These are phyloP conservation scores for Pilatotrama ljubarskyi DNA, from an alignment of 768 basidiomycete species.

Conservation along the genomic window DNA sequence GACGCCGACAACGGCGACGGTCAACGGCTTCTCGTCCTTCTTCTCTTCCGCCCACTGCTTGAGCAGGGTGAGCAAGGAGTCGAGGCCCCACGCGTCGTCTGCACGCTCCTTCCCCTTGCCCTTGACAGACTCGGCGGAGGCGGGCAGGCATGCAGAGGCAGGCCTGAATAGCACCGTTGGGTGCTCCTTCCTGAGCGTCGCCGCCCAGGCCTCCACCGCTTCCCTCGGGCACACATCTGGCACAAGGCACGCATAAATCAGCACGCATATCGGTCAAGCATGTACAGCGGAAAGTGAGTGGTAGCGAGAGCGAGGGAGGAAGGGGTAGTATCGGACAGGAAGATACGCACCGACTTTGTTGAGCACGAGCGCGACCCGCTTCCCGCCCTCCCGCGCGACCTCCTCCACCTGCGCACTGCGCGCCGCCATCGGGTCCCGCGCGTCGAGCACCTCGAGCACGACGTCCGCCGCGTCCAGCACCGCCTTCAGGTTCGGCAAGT, in stretches of 20 bases:
- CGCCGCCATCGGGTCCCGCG: constrained; percentile 75
- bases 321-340: background rate
- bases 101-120: constrained; percentile 24
- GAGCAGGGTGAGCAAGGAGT: constrained; percentile 51
- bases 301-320: background rate
- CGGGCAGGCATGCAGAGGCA: constrained; percentile 65
- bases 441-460: constrained; percentile 79
- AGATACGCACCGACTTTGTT: constrained; percentile 80
- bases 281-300: too few relatives aligned
- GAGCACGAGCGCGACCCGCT: constrained; percentile 64
- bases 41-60: constrained; percentile 49
- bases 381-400: constrained; percentile 41
- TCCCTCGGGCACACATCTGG: constrained; percentile 82
- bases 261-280: background rate
- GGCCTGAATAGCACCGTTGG: constrained; percentile 75
- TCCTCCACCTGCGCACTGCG: constrained; percentile 68
- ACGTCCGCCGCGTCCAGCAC: constrained; percentile 81
- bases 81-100: constrained; percentile 65
- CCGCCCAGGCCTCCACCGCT: constrained; percentile 67
- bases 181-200: constrained; percentile 56
- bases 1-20: constrained; percentile 80
- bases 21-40: constrained; percentile 49
- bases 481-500: constrained; percentile 58
- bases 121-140: constrained; percentile 10
- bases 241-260: background rate